phyloP scores from a whole-genome alignment of 768 basidiomycete species.

The Leccinellum rugosiceps region DNA sequence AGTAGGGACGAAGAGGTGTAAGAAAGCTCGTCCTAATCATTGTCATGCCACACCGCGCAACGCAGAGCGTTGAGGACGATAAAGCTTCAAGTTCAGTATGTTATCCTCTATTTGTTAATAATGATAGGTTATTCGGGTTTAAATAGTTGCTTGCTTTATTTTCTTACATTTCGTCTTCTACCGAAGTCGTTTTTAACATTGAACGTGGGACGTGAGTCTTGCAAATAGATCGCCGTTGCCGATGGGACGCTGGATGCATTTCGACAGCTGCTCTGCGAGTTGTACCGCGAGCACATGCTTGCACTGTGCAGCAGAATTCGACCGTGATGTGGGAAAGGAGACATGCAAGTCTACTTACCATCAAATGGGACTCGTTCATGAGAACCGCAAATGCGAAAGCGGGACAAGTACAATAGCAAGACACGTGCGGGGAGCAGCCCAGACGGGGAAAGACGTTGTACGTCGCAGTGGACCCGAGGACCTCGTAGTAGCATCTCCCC shows the following conservation, averaged over 20 bases:
- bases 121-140: constrained; percentile 13
- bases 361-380: constrained; percentile 54
- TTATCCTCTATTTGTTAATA: constrained; percentile 30
- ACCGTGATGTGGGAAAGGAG: not conserved
- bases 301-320: constrained; percentile 48
- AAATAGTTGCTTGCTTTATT: constrained; percentile 13
- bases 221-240: constrained; percentile 46
- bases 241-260: constrained; percentile 48
- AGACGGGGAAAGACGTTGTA: constrained; percentile 56
- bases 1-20: constrained; percentile 30
- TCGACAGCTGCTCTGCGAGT: constrained; percentile 53
- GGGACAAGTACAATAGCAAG: constrained; percentile 72
- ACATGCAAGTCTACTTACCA: constrained; percentile 40
- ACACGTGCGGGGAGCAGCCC: constrained; percentile 36
- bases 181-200: constrained; percentile 4
- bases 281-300: constrained; percentile 73
- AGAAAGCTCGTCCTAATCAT: constrained; percentile 4
- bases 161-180: constrained; percentile 5
- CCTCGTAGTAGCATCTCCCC: constrained; percentile 61
- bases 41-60: constrained; percentile 1
- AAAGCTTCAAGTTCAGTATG: constrained; percentile 7
- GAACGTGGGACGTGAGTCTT: constrained; percentile 16
- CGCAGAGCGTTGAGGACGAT: constrained; percentile 7
- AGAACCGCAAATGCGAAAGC: constrained; percentile 68
- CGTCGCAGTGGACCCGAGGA: constrained; percentile 61